A percentile compares a stretch with the other conserved stretches of the same genome.
These are phyloP conservation scores for Davidsoniella neocaledoniae DNA, from an alignment of 2,329 filamentous ascomycete species.

Conservation along the genomic window DNA sequence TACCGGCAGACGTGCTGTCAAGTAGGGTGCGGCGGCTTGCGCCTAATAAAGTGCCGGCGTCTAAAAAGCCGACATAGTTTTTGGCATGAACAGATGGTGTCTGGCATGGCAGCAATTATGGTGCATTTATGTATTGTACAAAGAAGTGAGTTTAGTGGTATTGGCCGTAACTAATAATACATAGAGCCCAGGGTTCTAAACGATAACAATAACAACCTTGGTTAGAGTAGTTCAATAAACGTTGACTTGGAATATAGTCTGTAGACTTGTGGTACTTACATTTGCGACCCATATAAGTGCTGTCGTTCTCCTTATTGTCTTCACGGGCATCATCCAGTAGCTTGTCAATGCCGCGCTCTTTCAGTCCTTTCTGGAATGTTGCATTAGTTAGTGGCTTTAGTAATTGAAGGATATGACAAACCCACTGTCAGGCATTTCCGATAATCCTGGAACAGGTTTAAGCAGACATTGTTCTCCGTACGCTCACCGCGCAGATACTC, in stretches of 20 bases:
- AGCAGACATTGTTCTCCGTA: conserved; percentile 69
- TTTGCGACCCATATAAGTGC: conserved; percentile 25
- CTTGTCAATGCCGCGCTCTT: conserved; percentile 78
- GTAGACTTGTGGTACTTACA: conserved; percentile 18
- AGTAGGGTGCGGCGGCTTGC: no score
- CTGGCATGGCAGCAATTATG: no score
- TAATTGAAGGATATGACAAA: conserved; percentile 7
- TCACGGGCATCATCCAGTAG: conserved; percentile 84
- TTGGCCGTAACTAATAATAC: no score
- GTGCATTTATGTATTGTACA: no score
- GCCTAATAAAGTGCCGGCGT: no score
- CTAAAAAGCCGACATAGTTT: no score
- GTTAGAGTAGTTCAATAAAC: no score
- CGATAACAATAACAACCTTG: no score
- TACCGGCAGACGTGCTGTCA: no score
- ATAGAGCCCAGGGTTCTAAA: no score
- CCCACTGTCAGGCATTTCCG: conserved; percentile 68
- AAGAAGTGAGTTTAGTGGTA: no score
- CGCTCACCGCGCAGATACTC: conserved; percentile 82
- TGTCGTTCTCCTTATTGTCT: conserved; percentile 76
- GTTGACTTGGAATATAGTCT: neutral
- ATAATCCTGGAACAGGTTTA: conserved; percentile 73
- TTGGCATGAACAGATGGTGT: no score
- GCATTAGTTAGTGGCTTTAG: neutral
- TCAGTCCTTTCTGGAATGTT: conserved; percentile 53